A percentile compares a stretch with the other conserved stretches of the same genome.
Conservation (phyloP, 306 rosid species). For the Pyrus communis region DNA sequence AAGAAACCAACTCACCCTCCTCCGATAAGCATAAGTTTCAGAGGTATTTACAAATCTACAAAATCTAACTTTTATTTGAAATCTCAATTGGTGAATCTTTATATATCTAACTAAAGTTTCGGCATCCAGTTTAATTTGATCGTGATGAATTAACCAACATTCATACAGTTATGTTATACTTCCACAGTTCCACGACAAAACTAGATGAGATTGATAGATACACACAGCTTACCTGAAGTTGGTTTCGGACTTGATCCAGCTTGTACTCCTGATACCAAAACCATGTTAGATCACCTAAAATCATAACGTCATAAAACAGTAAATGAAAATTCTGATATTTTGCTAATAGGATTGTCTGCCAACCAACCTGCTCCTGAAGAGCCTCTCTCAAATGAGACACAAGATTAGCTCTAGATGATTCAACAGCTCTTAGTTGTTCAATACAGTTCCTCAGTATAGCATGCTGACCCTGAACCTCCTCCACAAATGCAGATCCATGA, state of each 20-base stretch:
- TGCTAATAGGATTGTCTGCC: not conserved
- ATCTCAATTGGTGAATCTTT: not conserved
- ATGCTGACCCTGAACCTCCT: conserved; percentile 80
- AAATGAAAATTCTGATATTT: not conserved
- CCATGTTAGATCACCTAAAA: conserved; percentile 21
- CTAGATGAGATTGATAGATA: not conserved
- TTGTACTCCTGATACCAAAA: conserved; percentile 64
- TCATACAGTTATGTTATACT: not conserved
- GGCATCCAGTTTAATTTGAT: not conserved
- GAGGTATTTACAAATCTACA: not conserved
- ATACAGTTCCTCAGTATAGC: conserved; percentile 59
- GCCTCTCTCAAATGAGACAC: conserved; percentile 84
- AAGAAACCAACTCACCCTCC: not conserved
- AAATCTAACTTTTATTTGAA: not conserved
- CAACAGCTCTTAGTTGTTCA: conserved; percentile 63
- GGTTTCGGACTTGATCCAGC: conserved; percentile 75
- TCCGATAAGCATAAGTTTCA: not conserved
- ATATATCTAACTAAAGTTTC: not conserved
- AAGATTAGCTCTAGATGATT: conserved; percentile 73
- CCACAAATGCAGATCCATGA: conserved; percentile 54
- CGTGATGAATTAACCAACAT: not conserved
- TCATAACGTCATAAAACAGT: not conserved
- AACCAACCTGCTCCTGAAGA: conserved; percentile 84
- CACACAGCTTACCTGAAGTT: conserved; percentile 68
- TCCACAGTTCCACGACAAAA: not conserved